These are phyloP conservation scores for Hyaloscypha hepaticicola DNA, from an alignment of 495 filamentous ascomycete species.

Conservation along the genomic window DNA sequence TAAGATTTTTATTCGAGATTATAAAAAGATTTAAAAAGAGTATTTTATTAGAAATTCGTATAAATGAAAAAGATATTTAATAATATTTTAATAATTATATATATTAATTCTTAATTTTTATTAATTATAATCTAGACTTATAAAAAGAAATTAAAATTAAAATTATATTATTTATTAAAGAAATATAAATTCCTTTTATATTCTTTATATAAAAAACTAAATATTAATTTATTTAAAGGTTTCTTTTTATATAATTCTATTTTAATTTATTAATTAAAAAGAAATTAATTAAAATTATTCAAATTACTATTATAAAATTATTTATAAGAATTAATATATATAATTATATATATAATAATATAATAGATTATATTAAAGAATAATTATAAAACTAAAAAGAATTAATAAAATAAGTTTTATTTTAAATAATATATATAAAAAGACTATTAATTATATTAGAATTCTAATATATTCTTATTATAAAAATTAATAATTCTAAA, in stretches of 20 bases:
- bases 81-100: constrained; percentile 21
- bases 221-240: constrained; percentile 30
- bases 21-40: constrained; percentile 30
- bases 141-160: constrained; percentile 20
- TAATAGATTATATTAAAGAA: constrained; percentile 40
- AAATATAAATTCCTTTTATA: constrained; percentile 22
- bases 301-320: constrained; percentile 23
- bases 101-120: background rate
- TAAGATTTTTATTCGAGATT: constrained; percentile 35
- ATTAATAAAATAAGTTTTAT: constrained; percentile 31
- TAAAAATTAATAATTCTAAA: background rate
- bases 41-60: constrained; percentile 30
- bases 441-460: constrained; percentile 32
- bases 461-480: constrained; percentile 36
- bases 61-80: constrained; percentile 23
- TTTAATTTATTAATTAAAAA: constrained; percentile 37
- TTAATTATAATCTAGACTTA: background rate
- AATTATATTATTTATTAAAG: constrained; percentile 14
- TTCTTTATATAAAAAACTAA: background rate
- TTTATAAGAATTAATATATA: constrained; percentile 37
- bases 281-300: constrained; percentile 24
- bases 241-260: constrained; percentile 41
- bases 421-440: constrained; percentile 33
- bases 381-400: constrained; percentile 32
- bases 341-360: constrained; percentile 40